phyloP scores from a whole-genome alignment of 495 filamentous ascomycete species.

The Penicillium desertorum region DNA sequence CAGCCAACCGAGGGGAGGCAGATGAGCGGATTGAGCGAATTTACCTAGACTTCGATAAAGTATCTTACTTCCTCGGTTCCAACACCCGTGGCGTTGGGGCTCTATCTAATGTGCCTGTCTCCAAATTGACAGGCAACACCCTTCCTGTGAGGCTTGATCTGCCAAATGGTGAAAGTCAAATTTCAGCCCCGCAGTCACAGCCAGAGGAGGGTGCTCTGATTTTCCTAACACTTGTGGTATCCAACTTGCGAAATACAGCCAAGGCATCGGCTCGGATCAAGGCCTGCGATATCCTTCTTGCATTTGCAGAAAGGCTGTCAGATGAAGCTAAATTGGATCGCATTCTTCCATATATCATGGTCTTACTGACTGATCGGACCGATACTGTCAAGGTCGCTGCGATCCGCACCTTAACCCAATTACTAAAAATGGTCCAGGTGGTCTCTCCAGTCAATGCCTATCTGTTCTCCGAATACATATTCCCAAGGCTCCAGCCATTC shows the following conservation, averaged over 20 bases:
- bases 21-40: constrained; percentile 93
- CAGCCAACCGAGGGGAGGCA: constrained; percentile 70
- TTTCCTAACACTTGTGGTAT: constrained; percentile 82
- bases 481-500: constrained; percentile 76
- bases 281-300: constrained; percentile 89
- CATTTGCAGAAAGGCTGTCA: constrained; percentile 85
- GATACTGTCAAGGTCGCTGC: constrained; percentile 83
- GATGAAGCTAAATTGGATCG: constrained; percentile 97
- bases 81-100: constrained; percentile 22
- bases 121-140: constrained; percentile 40
- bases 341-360: constrained; percentile 84
- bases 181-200: constrained; percentile 34
- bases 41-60: constrained; percentile 95
- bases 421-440: constrained; percentile 81
- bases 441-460: constrained; percentile 94
- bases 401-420: constrained; percentile 79
- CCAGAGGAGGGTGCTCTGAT: constrained; percentile 88
- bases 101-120: constrained; percentile 23
- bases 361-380: constrained; percentile 73
- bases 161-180: constrained; percentile 73
- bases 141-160: constrained; percentile 86
- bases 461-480: constrained; percentile 92
- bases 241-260: constrained; percentile 84
- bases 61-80: constrained; percentile 81
- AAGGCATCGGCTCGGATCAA: constrained; percentile 82